Percentiles rank a stretch among this genome's conserved stretches.
Conservation (phyloP, 2,329 filamentous ascomycete genomes). For the Ophiostoma fasciatum region DNA sequence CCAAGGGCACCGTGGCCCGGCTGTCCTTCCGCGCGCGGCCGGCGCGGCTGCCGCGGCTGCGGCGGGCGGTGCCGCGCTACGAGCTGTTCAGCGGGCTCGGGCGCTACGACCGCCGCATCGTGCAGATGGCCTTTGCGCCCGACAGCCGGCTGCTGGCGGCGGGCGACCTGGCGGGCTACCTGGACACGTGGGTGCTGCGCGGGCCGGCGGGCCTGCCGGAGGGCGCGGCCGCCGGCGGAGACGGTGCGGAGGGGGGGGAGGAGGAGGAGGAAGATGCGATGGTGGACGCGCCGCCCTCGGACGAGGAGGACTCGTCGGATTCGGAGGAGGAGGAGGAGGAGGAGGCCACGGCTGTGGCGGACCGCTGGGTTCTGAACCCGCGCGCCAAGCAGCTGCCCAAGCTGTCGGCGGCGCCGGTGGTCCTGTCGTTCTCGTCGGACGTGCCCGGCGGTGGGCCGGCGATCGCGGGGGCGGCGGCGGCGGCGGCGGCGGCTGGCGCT, state of each 20-base stretch:
- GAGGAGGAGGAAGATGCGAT: conserved; percentile 13
- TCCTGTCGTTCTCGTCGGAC: conserved; percentile 51
- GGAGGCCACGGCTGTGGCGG: background rate
- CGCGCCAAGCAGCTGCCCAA: conserved; percentile 54
- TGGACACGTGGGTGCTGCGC: conserved; percentile 73
- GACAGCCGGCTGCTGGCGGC: conserved; percentile 68
- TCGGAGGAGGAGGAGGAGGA: conserved; percentile 7
- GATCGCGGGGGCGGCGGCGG: conserved; percentile 5
- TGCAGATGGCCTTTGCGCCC: conserved; percentile 60
- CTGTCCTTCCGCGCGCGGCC: conserved; percentile 27
- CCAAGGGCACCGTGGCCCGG: background rate
- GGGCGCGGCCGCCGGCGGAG: conserved; percentile 13
- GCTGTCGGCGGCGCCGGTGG: conserved; percentile 47
- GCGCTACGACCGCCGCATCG: conserved; percentile 63
- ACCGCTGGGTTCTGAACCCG: conserved; percentile 59
- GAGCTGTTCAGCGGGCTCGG: conserved; percentile 51
- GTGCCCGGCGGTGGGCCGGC: conserved; percentile 19
- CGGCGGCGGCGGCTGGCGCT: conserved; percentile 8
- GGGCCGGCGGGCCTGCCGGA: conserved; percentile 30
- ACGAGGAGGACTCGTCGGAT: conserved; percentile 12
- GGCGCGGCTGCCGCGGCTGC: conserved; percentile 27
- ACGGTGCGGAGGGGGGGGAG: conserved; percentile 15
- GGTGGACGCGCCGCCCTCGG: no score
- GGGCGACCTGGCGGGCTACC: conserved; percentile 67
- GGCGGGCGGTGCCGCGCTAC: conserved; percentile 37